Base-by-base conservation (phyloP, 257 asterid genomes). In the Pogostemon cablin region DNA sequence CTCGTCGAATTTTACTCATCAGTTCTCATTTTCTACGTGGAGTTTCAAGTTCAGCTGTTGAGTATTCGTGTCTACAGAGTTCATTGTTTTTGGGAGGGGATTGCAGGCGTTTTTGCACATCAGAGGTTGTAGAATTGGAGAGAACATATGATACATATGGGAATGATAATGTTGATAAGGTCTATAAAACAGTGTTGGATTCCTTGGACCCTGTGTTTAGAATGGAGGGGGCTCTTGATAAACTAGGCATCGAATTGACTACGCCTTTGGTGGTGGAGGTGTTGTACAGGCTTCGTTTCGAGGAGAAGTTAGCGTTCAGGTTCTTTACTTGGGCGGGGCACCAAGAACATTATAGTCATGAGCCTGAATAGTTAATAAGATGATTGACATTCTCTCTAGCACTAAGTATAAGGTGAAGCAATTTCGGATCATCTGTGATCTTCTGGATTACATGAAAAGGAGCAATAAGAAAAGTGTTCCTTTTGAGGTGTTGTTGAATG, bases 361-460 rank as follows among this genome's bases (percentile, higher is more conserved):
- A 93, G 84, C 79, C 91, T 35, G 90, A 82, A 64, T 88, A 87
- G 0, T 93, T 75, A 90, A 87, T 43, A 82, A 76, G 68, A 93
- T 93, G 91, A 87, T 93, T 62, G 97, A 91, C 71, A 87, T 86
- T 78, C 71, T 93, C 35, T 93, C 97, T 3, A 86, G 91, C 72
- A 91, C 98, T 7, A 93, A 91, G 75, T 84, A 91, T 79, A 93
- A 86, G 86, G 90, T 89, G 59, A 91, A 86, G 80, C 97, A 93
- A 86, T 91, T 91, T 47, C 88, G 25, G 25, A 20, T 20, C 25
- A 20, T 20, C 25, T 20, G 25, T 20, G 25, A 20, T 20, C 25
- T 20, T 20, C 25, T 20, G 40, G 96, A 91, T 69, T 83, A 89
- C 81, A 91, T 87, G 97, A 91, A 91, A 77, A 80, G 96, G 75